Percentiles rank a stretch among this genome's conserved stretches.
Evolutionary conservation across 2,329 filamentous ascomycete genomes (phyloP).

Genomic region (Juglanconis juglandina): DNA sequence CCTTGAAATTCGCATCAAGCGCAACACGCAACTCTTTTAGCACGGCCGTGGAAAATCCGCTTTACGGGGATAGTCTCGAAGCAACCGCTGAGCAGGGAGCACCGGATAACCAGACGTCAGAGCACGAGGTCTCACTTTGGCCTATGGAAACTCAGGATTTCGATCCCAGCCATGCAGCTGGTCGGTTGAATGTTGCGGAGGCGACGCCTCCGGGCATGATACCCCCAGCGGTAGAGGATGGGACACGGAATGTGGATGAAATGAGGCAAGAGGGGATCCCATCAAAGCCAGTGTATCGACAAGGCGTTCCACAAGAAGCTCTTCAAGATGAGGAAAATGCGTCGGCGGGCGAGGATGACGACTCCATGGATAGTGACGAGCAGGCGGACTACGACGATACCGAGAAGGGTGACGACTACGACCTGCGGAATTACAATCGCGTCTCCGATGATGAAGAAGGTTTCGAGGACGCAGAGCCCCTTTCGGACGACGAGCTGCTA

Average conservation of each 20-base stretch:
- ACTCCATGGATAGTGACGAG: constrained; percentile 22
- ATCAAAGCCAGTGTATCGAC: constrained; percentile 11
- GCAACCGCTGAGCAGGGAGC: neutral
- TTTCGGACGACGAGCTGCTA: constrained; percentile 17
- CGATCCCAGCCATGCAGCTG: constrained; percentile 8
- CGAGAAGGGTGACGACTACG: constrained; percentile 29
- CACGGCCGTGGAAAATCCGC: constrained; percentile 26
- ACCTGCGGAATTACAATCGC: constrained; percentile 28
- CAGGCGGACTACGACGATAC: constrained; percentile 28
- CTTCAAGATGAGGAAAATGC: constrained; percentile 9
- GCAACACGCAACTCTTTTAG: neutral
- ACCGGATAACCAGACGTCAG: constrained; percentile 10
- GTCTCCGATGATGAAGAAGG: constrained; percentile 28
- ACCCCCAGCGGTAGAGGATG: constrained; percentile 16
- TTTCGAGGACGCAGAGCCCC: constrained; percentile 16
- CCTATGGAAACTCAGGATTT: constrained; percentile 8
- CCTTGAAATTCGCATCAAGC: neutral
- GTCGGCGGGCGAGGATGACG: constrained; percentile 22
- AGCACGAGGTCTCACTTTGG: constrained; percentile 16
- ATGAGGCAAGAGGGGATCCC: constrained; percentile 14
- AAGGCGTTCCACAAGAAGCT: constrained; percentile 12
- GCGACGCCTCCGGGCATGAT: constrained; percentile 11
- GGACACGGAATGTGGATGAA: constrained; percentile 15
- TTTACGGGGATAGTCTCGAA: constrained; percentile 26
- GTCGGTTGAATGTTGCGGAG: constrained; percentile 7